Conservation (phyloP, 768 basidiomycete genomes). For the Psilocybe cubensis region DNA sequence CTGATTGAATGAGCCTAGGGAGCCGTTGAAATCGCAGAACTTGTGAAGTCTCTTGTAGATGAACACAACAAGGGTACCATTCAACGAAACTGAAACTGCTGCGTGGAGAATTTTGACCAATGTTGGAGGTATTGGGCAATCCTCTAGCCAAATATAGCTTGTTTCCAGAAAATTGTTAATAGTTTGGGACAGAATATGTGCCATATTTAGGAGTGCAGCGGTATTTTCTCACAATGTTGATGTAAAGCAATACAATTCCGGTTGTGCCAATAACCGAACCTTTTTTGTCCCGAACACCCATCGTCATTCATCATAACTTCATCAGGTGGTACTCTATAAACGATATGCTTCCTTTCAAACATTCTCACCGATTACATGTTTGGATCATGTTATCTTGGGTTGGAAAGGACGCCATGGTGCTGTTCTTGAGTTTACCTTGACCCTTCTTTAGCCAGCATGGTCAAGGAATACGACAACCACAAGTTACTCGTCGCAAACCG, state of each 20-base stretch:
- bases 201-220: too few relatives aligned
- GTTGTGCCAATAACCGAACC: too few relatives aligned
- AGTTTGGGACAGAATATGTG: too few relatives aligned
- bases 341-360: neutral
- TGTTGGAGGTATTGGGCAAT: too few relatives aligned
- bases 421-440: neutral
- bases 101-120: too few relatives aligned
- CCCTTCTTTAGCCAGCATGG: neutral
- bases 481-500: constrained; percentile 71
- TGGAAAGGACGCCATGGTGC: too few relatives aligned
- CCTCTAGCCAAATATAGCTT: too few relatives aligned
- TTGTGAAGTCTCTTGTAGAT: constrained; percentile 60
- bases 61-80: constrained; percentile 42
- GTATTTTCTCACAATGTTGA: too few relatives aligned
- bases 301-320: too few relatives aligned
- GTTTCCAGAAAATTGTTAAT: too few relatives aligned
- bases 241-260: too few relatives aligned
- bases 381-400: neutral
- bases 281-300: neutral
- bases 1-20: constrained; percentile 35
- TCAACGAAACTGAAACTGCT: neutral
- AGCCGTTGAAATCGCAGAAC: constrained; percentile 52
- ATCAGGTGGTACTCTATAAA: neutral
- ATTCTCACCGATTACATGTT: neutral
- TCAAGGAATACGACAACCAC: constrained; percentile 32